Conservation (phyloP, 2,329 filamentous ascomycete species). For the Fusarium bactridioides region DNA sequence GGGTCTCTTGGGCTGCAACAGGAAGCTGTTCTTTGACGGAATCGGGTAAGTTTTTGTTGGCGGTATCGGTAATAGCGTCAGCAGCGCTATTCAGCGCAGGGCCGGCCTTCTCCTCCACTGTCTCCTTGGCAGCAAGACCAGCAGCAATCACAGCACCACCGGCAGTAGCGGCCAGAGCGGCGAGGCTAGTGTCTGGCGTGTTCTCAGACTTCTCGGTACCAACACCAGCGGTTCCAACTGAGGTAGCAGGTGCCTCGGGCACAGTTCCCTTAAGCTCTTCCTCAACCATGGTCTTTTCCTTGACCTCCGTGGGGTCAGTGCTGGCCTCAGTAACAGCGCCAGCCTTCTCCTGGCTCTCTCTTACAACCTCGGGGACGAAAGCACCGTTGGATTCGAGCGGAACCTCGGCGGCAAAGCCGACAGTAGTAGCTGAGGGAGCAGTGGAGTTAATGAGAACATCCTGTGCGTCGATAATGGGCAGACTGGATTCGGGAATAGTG, state of each 20-base stretch:
- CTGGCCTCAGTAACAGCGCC: constrained; percentile 72
- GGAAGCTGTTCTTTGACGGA: constrained; percentile 61
- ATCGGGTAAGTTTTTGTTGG: constrained; percentile 60
- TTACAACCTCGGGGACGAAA: constrained; percentile 62
- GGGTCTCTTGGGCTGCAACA: constrained; percentile 57
- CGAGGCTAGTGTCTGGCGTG: constrained; percentile 49
- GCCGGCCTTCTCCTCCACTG: constrained; percentile 49
- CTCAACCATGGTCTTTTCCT: constrained; percentile 76
- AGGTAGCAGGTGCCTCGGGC: constrained; percentile 64
- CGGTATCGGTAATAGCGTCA: constrained; percentile 49
- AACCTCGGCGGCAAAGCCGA: constrained; percentile 71
- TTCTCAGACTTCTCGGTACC: constrained; percentile 62
- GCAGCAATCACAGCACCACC: constrained; percentile 46
- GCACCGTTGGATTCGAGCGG: constrained; percentile 64
- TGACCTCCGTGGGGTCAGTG: constrained; percentile 69
- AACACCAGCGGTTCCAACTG: constrained; percentile 62
- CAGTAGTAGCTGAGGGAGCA: constrained; percentile 68
- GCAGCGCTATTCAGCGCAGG: constrained; percentile 49
- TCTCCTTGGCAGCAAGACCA: constrained; percentile 45
- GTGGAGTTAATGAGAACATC: constrained; percentile 62
- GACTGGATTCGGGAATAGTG: constrained; percentile 83
- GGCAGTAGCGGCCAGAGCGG: constrained; percentile 49
- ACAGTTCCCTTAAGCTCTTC: constrained; percentile 74
- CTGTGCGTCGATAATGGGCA: constrained; percentile 65
- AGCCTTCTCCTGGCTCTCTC: constrained; percentile 75